Base-by-base conservation (phyloP, 2,329 filamentous ascomycete species). In the Coniochaeta sp. region DNA sequence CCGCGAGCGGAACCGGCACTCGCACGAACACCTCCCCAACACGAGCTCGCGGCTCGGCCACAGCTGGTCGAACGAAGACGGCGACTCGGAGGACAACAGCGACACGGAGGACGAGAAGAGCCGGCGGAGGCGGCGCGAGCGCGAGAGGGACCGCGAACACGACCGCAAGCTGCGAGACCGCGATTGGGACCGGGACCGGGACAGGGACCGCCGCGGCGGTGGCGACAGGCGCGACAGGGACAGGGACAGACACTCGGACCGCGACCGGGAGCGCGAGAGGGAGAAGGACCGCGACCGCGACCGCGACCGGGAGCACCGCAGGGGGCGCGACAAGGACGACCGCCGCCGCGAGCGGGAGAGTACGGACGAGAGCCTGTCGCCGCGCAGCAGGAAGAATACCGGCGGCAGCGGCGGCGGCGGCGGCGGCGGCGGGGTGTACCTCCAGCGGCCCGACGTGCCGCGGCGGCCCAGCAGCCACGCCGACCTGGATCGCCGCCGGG, bases 381-480 rank as follows among this genome's bases (percentile, higher is more conserved):
- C 66, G 1, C 64, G 66, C 22, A 62, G 64, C 38, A 65, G 71
- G 57, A 71, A 73, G 52, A 72, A 73, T 8, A 56, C 30, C 9
- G 69, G 69, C 34, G 62, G 63, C 14, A 61, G 59, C 68, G 74
- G 62, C 61, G 71, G 50, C 70, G 73, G n/a, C 9, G 69, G 69
- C 34, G 62, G 63, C 14, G 61, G 59, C 68, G 74, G 62, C 61
- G 71, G 50, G 70, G 73, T 17, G 28, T 74, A 77, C 62, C 65
- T 74, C 14, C 68, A 73, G 32, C 72, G 77, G n/a, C 73, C 77
- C 1, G 77, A 77, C 1, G 65, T 71, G 16, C 70, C 75, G 30
- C 72, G 78, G 55, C 71, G 80, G 52, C 78, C 79, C 3, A 81
- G 79, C 68, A 81, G 79, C 64, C 79, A 81, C 61, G 77, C 78